Conservation (phyloP, 495 filamentous ascomycete species). For the Aspergillus campestris region DNA sequence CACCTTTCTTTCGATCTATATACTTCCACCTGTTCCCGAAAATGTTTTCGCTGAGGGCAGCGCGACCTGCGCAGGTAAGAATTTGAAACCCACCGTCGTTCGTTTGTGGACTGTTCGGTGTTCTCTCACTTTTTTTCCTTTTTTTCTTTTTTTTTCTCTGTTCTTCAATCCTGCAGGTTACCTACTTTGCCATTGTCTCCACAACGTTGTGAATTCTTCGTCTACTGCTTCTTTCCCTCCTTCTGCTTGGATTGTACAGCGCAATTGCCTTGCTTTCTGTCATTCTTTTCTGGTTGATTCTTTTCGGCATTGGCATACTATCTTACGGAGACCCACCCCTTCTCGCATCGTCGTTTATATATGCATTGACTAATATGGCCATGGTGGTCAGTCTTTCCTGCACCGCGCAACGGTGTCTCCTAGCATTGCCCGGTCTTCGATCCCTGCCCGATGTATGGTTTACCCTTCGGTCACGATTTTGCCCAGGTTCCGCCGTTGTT, state of each 20-base stretch:
- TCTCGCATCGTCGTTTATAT: constrained; percentile 1
- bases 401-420: constrained; percentile 31
- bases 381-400: constrained; percentile 29
- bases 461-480: constrained; percentile 2
- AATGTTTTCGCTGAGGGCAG: constrained; percentile 25
- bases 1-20: constrained; percentile 3
- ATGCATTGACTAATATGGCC: not conserved
- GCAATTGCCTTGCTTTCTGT: not conserved
- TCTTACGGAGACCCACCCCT: no score
- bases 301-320: not conserved
- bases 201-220: not conserved
- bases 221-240: not conserved
- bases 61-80: constrained; percentile 28
- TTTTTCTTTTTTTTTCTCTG: constrained; percentile 1
- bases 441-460: constrained; percentile 39
- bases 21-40: constrained; percentile 10
- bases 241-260: not conserved
- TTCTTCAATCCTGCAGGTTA: constrained; percentile 6
- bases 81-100: not conserved
- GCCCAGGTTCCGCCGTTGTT: not conserved
- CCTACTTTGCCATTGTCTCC: constrained; percentile 7
- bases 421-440: constrained; percentile 24
- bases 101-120: constrained; percentile 3
- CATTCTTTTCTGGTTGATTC: not conserved
- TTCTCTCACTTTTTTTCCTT: constrained; percentile 2